phyloP scores from a whole-genome alignment of 768 basidiomycete genomes.

The Lactarius evosmus region DNA sequence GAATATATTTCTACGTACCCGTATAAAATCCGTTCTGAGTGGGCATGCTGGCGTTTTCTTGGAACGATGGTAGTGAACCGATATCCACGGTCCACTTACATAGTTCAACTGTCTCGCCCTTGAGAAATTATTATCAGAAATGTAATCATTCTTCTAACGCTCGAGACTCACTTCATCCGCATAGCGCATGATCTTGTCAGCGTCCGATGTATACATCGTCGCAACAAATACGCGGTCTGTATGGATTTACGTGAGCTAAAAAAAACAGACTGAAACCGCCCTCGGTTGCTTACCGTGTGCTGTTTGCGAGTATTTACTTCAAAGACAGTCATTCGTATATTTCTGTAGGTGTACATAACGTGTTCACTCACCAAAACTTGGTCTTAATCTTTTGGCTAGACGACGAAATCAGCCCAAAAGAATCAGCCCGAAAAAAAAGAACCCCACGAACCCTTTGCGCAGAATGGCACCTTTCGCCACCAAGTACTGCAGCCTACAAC shows the following conservation, averaged over 20 bases:
- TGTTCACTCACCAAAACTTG: constrained; percentile 67
- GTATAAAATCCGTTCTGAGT: constrained; percentile 72
- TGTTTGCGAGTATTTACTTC: constrained; percentile 69
- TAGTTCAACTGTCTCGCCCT: constrained; percentile 68
- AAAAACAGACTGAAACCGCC: constrained; percentile 20
- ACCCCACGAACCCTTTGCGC: constrained; percentile 68
- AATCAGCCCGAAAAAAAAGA: constrained; percentile 8
- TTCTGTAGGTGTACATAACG: background rate
- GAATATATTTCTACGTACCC: constrained; percentile 42
- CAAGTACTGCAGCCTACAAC: constrained; percentile 72
- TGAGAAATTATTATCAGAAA: constrained; percentile 9
- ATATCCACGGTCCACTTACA: constrained; percentile 90
- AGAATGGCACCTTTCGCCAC: constrained; percentile 85
- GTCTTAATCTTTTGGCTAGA: constrained; percentile 75
- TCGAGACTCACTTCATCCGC: constrained; percentile 60
- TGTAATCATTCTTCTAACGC: background rate
- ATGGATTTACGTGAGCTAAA: constrained; percentile 4
- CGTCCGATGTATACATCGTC: constrained; percentile 74
- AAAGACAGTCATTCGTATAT: constrained; percentile 13
- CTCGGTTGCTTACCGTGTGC: constrained; percentile 41
- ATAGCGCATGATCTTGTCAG: constrained; percentile 75
- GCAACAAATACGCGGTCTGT: constrained; percentile 78
- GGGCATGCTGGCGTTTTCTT: constrained; percentile 59
- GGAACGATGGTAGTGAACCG: constrained; percentile 72
- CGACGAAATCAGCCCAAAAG: constrained; percentile 30